These are phyloP conservation scores for Wickerhamiella shivajii DNA, from an alignment of 805 yeast species.

Conservation along the genomic window DNA sequence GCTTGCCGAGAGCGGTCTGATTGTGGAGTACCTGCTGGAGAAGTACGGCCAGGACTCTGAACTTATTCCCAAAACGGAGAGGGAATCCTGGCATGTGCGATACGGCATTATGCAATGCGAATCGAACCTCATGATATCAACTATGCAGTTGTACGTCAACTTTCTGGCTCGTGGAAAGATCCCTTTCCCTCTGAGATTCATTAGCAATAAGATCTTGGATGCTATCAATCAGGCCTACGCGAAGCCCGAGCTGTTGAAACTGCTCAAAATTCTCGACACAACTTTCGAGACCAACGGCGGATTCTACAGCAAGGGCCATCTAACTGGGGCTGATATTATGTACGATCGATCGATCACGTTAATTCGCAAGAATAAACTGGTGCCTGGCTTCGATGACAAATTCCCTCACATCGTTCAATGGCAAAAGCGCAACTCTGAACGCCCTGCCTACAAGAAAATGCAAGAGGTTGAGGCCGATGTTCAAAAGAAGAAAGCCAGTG, in stretches of 20 bases:
- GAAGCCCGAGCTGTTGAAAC: slow-evolving; percentile 30
- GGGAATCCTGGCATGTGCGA: slow-evolving; percentile 32
- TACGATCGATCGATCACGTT: slow-evolving; percentile 6
- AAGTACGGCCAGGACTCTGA: slow-evolving; percentile 33
- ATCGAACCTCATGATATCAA: slow-evolving; percentile 41
- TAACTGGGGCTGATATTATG: slow-evolving; percentile 49
- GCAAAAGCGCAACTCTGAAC: no score
- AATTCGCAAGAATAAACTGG: background rate
- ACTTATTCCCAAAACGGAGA: slow-evolving; percentile 28
- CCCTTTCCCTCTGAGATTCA: slow-evolving; percentile 13
- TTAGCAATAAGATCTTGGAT: slow-evolving; percentile 32
- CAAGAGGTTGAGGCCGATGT: no score
- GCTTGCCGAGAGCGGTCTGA: slow-evolving; percentile 48
- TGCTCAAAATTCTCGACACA: slow-evolving; percentile 30
- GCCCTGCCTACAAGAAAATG: no score
- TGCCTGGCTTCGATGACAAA: slow-evolving; percentile 1
- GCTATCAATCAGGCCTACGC: slow-evolving; percentile 37
- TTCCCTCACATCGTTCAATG: slow-evolving; percentile 5
- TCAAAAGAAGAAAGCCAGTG: no score
- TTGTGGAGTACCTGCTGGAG: slow-evolving; percentile 36
- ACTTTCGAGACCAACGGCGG: slow-evolving; percentile 33
- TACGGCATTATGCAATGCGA: slow-evolving; percentile 47
- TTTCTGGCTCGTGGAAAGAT: slow-evolving; percentile 21
- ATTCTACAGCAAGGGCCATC: slow-evolving; percentile 44
- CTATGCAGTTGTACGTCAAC: slow-evolving; percentile 27